Percentiles rank a stretch among this genome's conserved stretches.
Conservation (phyloP, 2,329 filamentous ascomycete species). For the Colletotrichum musae region DNA sequence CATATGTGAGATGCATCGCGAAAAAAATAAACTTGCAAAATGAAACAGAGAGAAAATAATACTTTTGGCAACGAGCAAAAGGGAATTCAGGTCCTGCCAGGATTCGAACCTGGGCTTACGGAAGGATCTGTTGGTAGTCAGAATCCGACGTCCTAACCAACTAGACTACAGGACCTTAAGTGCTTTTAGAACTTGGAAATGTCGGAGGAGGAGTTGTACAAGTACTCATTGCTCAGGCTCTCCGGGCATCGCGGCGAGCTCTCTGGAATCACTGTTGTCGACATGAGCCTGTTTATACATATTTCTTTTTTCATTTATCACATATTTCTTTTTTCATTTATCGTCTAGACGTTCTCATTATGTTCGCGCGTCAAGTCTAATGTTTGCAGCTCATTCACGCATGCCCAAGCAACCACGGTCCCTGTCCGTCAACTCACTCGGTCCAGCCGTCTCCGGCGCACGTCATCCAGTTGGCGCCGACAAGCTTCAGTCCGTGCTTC, state of each 20-base stretch:
- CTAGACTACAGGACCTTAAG: slow-evolving; percentile 36
- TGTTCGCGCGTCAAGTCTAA: too few relatives aligned
- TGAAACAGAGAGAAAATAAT: accelerated
- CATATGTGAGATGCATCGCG: neutral
- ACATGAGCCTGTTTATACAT: too few relatives aligned
- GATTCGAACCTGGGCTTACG: slow-evolving; percentile 40
- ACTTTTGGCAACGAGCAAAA: accelerated
- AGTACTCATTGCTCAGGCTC: neutral
- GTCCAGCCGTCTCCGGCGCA: slow-evolving; percentile 61
- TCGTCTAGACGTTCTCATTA: too few relatives aligned
- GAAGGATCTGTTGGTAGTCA: slow-evolving; percentile 21
- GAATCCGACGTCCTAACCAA: slow-evolving; percentile 40
- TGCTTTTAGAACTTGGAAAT: neutral
- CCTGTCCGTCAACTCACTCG: slow-evolving; percentile 38
- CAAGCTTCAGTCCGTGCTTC: slow-evolving; percentile 55
- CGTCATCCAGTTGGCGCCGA: slow-evolving; percentile 62
- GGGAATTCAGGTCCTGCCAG: slow-evolving; percentile 20
- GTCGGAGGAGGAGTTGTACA: accelerated
- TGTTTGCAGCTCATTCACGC: too few relatives aligned
- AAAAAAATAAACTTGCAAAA: neutral
- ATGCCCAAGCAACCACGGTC: too few relatives aligned
- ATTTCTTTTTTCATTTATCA: too few relatives aligned
- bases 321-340: too few relatives aligned
- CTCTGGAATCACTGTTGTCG: too few relatives aligned
- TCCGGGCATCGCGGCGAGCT: too few relatives aligned